A percentile compares a stretch with the other conserved stretches of the same genome.
Conservation (phyloP, 2,329 filamentous ascomycete species). For the Ceratocystis albifundus region DNA sequence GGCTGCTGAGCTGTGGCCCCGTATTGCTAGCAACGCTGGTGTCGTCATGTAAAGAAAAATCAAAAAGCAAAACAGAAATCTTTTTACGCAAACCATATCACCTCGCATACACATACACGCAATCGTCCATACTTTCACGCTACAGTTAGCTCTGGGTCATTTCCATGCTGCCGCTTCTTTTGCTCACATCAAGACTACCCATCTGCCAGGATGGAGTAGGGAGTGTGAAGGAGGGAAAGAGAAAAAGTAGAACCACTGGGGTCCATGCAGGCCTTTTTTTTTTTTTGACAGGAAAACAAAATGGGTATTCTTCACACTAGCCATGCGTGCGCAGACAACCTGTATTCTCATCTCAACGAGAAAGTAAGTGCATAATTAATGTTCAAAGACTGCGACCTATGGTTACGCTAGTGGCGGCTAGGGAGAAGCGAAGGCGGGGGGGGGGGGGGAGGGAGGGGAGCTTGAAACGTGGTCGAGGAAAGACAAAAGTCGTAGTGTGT, state of each 20-base stretch:
- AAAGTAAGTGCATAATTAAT: constrained; percentile 13
- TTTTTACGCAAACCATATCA: constrained; percentile 23
- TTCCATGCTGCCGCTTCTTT: constrained; percentile 7
- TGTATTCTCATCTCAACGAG: constrained; percentile 14
- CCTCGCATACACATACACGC: constrained; percentile 13
- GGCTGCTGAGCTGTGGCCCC: constrained; percentile 98
- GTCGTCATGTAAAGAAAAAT: constrained; percentile 82
- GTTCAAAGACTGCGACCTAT: background rate
- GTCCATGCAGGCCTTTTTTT: constrained; percentile 10
- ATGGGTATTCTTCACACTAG: constrained; percentile 2
- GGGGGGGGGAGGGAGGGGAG: no score
- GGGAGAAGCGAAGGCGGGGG: background rate
- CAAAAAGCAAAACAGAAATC: constrained; percentile 26
- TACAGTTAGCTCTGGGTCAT: background rate
- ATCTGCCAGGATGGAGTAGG: background rate
- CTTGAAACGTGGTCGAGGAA: no score
- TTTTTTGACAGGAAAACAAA: constrained; percentile 15
- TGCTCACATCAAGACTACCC: background rate
- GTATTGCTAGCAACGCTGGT: constrained; percentile 99
- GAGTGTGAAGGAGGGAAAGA: background rate
- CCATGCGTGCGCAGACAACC: background rate
- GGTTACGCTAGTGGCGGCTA: background rate
- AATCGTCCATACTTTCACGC: constrained; percentile 14
- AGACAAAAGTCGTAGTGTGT: no score
- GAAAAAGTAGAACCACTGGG: background rate